Percentiles rank a stretch among this genome's conserved stretches.
Conservation (phyloP, 345 rosid species). For the Hibiscus tridactylites region DNA sequence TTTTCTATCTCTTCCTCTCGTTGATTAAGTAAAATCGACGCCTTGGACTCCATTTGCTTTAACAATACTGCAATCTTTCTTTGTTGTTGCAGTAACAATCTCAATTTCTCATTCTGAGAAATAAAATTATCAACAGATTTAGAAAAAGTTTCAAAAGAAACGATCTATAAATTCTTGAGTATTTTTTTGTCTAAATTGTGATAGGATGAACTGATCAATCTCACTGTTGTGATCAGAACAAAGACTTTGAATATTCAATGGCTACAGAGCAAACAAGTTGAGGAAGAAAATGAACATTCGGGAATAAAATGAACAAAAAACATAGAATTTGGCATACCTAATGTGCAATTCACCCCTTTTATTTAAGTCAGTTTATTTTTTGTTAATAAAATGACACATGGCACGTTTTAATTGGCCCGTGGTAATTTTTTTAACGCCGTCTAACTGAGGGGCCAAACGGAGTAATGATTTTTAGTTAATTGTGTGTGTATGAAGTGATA, state of each 20-base stretch:
- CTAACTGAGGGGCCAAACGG: too few species aligned
- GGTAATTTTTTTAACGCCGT: too few species aligned
- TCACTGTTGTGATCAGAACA: conserved; percentile 27
- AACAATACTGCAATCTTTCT: conserved; percentile 31
- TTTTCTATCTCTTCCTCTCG: conserved; percentile 52
- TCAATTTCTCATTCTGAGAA: conserved; percentile 47
- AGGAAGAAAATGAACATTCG: too few species aligned
- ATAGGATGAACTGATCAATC: conserved; percentile 44
- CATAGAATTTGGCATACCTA: too few species aligned
- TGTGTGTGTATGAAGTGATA: too few species aligned
- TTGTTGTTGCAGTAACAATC: conserved; percentile 44
- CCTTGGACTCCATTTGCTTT: conserved; percentile 33
- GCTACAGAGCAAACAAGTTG: not conserved
- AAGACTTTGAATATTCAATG: conserved; percentile 22
- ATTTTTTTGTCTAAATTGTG: conserved; percentile 42
- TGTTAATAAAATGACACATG: too few species aligned
- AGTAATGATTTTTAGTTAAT: too few species aligned
- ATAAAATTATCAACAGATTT: not conserved
- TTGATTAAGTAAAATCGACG: conserved; percentile 29
- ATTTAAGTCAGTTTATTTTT: too few species aligned
- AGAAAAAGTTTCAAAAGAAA: not conserved
- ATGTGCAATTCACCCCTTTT: too few species aligned
- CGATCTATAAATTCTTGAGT: not conserved
- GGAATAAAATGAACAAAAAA: too few species aligned
- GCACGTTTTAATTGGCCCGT: too few species aligned